Evolutionary conservation across 164 flowering plant species (phyloP).

Genomic region (Piper betle): DNA sequence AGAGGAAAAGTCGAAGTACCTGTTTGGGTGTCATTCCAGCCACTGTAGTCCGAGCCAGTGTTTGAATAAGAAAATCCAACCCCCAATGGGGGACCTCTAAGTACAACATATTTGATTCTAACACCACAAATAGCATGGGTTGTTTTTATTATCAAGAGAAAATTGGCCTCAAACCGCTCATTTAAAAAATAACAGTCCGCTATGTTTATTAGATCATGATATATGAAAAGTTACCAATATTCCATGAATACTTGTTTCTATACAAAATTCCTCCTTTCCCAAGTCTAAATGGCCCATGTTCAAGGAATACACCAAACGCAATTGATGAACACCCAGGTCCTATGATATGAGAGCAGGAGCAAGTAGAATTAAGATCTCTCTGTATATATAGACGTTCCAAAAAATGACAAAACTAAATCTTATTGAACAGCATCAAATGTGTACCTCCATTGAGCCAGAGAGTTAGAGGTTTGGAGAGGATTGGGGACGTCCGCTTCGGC

Average conservation of each 20-base stretch:
- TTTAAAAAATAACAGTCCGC: too few species aligned
- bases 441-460: slow-evolving; percentile 45
- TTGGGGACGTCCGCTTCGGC: slow-evolving; percentile 23
- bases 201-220: neutral
- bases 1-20: too few species aligned
- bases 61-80: slow-evolving; percentile 42
- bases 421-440: too few species aligned
- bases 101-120: slow-evolving; percentile 34
- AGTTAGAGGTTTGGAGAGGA: slow-evolving; percentile 27
- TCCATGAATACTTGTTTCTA: slow-evolving; percentile 32
- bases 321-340: slow-evolving; percentile 45
- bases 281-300: slow-evolving; percentile 33
- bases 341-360: neutral
- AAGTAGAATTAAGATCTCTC: too few species aligned
- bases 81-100: slow-evolving; percentile 39
- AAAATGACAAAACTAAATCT: too few species aligned
- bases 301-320: slow-evolving; percentile 40
- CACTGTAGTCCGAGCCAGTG: slow-evolving; percentile 19
- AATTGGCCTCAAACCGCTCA: too few species aligned
- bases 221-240: slow-evolving; percentile 13
- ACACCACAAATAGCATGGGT: neutral
- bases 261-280: slow-evolving; percentile 16
- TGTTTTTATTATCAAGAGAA: too few species aligned
- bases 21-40: slow-evolving; percentile 29
- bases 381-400: too few species aligned